Conservation (phyloP, 768 basidiomycete species). For the Pisolithus marmoratus region DNA sequence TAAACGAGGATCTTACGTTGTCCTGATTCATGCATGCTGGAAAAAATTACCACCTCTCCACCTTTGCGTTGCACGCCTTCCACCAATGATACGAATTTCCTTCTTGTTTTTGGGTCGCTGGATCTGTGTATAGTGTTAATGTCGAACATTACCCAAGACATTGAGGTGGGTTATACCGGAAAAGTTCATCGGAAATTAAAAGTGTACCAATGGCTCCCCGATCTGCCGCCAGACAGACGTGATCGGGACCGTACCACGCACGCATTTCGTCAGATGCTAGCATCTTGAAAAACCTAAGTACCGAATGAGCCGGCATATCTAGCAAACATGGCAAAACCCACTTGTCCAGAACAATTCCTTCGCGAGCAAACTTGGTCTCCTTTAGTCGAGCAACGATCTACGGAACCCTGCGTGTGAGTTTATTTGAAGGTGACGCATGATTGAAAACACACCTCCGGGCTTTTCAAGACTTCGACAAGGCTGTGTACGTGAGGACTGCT, state of each 20-base stretch:
- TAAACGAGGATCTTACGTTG: constrained; percentile 62
- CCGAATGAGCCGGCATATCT: not conserved
- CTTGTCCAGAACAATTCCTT: constrained; percentile 90
- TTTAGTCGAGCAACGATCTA: constrained; percentile 75
- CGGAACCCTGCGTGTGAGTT: constrained; percentile 1
- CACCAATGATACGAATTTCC: constrained; percentile 80
- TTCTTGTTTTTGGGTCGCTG: constrained; percentile 70
- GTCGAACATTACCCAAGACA: not conserved
- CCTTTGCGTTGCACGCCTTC: constrained; percentile 86
- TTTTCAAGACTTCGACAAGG: constrained; percentile 88
- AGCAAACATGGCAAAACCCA: constrained; percentile 21
- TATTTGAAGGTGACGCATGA: not conserved
- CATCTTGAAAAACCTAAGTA: constrained; percentile 92
- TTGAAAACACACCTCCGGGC: constrained; percentile 69
- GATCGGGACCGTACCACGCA: constrained; percentile 97
- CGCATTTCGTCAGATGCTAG: constrained; percentile 89
- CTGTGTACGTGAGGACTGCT: constrained; percentile 95
- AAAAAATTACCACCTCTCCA: constrained; percentile 94
- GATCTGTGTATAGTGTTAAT: constrained; percentile 43
- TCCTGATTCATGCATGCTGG: constrained; percentile 99
- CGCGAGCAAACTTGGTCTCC: constrained; percentile 94
- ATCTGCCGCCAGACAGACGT: constrained; percentile 87
- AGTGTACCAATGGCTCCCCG: constrained; percentile 92
- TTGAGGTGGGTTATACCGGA: constrained; percentile 51
- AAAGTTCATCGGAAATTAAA: constrained; percentile 91